Percentiles rank a stretch among this genome's conserved stretches.
These are phyloP conservation scores for Pelargonium australe DNA, from an alignment of 441 rosid species.

Conservation along the genomic window DNA sequence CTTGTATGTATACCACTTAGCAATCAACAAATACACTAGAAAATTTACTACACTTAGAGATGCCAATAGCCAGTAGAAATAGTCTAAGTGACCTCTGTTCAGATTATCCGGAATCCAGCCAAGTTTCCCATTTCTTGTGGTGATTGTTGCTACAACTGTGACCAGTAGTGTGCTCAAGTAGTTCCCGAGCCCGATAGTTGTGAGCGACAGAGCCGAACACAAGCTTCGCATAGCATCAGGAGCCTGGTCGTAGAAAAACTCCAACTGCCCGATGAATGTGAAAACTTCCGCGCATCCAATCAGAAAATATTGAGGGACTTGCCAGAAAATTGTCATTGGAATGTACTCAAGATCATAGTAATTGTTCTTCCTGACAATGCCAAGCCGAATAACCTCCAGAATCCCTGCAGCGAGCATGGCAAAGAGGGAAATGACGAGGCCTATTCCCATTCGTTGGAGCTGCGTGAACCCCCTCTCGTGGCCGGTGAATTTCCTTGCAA, in stretches of 20 bases:
- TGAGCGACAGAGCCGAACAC: conserved; percentile 73
- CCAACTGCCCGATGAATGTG: conserved; percentile 73
- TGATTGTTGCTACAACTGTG: conserved; percentile 46
- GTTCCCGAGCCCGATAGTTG: conserved; percentile 69
- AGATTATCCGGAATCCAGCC: conserved; percentile 88
- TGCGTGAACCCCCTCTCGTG: conserved; percentile 76
- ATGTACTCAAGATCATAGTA: conserved; percentile 53
- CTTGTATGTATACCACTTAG: conserved; percentile 73
- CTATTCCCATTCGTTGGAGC: conserved; percentile 86
- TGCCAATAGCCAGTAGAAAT: conserved; percentile 65
- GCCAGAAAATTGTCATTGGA: conserved; percentile 84
- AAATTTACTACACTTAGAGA: conserved; percentile 56
- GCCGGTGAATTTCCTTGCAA: conserved; percentile 61
- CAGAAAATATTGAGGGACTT: conserved; percentile 76
- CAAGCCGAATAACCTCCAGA: conserved; percentile 54
- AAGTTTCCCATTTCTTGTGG: conserved; percentile 44
- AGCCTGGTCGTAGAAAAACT: conserved; percentile 39
- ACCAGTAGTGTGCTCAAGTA: conserved; percentile 76
- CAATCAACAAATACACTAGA: conserved; percentile 56
- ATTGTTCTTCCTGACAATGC: conserved; percentile 41
- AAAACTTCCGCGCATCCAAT: conserved; percentile 90
- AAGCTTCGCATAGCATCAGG: conserved; percentile 80
- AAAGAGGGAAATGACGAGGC: conserved; percentile 68
- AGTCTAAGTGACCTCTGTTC: conserved; percentile 69
- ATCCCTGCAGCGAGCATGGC: conserved; percentile 66